Conservation (phyloP, 2,329 filamentous ascomycete genomes). For the Penicillium sp. region DNA sequence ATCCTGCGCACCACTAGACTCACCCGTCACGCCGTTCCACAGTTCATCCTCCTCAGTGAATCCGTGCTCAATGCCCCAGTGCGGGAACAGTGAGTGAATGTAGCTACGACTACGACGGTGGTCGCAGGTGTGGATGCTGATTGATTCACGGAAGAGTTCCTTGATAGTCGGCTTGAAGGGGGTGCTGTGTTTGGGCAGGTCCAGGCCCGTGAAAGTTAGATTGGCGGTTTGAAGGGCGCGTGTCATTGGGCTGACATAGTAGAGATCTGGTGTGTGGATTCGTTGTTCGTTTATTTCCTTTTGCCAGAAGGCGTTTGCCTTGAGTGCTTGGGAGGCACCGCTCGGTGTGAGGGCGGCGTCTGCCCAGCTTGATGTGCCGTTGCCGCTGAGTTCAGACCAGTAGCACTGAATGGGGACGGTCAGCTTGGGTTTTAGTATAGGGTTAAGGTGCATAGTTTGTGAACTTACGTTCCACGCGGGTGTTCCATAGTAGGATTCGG, state of each 20-base stretch:
- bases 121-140: constrained; percentile 62
- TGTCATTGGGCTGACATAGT: constrained; percentile 56
- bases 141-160: constrained; percentile 56
- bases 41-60: constrained; percentile 55
- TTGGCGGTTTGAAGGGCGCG: constrained; percentile 57
- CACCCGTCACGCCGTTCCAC: constrained; percentile 51
- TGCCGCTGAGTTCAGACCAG: constrained; percentile 57
- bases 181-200: constrained; percentile 39
- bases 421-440: not conserved
- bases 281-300: constrained; percentile 42
- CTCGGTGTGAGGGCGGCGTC: constrained; percentile 56
- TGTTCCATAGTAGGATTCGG: constrained; percentile 57
- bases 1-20: constrained; percentile 50
- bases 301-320: constrained; percentile 50
- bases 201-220: constrained; percentile 51
- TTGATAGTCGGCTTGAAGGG: constrained; percentile 55
- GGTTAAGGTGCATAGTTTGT: not conserved
- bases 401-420: constrained; percentile 45
- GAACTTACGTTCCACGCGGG: constrained; percentile 57
- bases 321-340: constrained; percentile 52
- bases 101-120: constrained; percentile 49
- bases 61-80: constrained; percentile 50
- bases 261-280: constrained; percentile 55
- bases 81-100: constrained; percentile 51
- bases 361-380: constrained; percentile 53